Evolutionary conservation across 805 yeast genomes (phyloP).

Genomic region (Hagleromyces aurorensis): DNA sequence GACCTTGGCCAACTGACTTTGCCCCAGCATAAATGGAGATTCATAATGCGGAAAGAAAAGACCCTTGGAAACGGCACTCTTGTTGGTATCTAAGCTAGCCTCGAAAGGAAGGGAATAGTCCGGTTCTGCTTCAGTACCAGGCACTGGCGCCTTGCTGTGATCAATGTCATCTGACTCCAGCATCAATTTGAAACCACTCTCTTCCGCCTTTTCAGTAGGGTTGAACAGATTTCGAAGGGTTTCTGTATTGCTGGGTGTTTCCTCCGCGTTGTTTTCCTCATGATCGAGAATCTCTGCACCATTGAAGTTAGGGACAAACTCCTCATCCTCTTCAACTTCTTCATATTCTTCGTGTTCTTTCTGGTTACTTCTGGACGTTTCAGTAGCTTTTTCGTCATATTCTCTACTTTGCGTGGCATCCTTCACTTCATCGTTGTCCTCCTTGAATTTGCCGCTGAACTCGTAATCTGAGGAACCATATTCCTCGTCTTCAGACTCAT

Average conservation of each 20-base stretch:
- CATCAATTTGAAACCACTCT: slow-evolving; percentile 36
- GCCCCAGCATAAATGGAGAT: slow-evolving; percentile 83
- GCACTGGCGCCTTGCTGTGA: slow-evolving; percentile 23
- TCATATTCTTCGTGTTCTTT: slow-evolving; percentile 26
- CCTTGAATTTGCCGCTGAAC: not conserved
- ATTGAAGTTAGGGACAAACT: slow-evolving; percentile 46
- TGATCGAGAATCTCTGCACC: slow-evolving; percentile 2
- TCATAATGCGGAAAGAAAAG: slow-evolving; percentile 76
- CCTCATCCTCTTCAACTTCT: slow-evolving; percentile 33
- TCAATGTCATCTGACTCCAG: slow-evolving; percentile 42
- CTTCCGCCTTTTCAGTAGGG: slow-evolving; percentile 30
- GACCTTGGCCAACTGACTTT: slow-evolving; percentile 63
- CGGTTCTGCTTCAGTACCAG: slow-evolving; percentile 14
- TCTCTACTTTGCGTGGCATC: slow-evolving; percentile 8
- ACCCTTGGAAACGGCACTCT: slow-evolving; percentile 27
- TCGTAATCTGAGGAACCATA: slow-evolving; percentile 5
- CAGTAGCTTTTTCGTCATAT: slow-evolving; percentile 10
- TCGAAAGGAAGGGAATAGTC: slow-evolving; percentile 13
- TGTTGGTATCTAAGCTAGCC: slow-evolving; percentile 3
- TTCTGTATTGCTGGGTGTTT: slow-evolving; percentile 42
- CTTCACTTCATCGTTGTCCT: slow-evolving; percentile 10
- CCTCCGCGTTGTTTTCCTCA: slow-evolving; percentile 1
- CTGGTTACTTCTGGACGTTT: slow-evolving; percentile 13
- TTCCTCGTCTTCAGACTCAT: slow-evolving; percentile 36
- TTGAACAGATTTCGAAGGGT: slow-evolving; percentile 53